Evolutionary conservation across 2,329 filamentous ascomycete species (phyloP).

Genomic region (Thelonectria rubi): DNA sequence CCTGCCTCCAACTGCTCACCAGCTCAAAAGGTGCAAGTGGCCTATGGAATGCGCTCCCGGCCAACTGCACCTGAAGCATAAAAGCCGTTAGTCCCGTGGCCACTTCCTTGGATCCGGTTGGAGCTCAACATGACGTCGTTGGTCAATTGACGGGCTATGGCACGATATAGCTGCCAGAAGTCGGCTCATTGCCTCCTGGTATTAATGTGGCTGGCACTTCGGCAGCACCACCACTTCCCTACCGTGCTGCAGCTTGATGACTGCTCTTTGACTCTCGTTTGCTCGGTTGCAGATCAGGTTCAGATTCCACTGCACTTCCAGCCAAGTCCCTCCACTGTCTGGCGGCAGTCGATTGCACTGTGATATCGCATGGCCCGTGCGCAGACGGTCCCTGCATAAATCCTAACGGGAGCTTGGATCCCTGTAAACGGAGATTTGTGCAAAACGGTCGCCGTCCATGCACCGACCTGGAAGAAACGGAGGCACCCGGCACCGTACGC

Average conservation of each 20-base stretch:
- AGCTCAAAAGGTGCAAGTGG: not conserved
- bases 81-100: slow-evolving; percentile 1
- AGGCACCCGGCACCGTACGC: not conserved
- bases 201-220: not conserved
- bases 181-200: no score
- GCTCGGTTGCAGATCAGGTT: not conserved
- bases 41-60: not conserved
- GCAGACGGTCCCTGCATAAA: not conserved
- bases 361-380: not conserved
- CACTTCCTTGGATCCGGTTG: not conserved
- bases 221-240: not conserved
- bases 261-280: not conserved
- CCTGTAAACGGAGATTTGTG: not conserved
- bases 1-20: not conserved
- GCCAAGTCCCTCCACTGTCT: not conserved
- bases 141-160: not conserved
- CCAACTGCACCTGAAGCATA: not conserved
- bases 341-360: not conserved
- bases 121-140: not conserved
- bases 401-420: not conserved
- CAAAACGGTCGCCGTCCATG: slow-evolving; percentile 2
- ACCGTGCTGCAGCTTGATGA: not conserved
- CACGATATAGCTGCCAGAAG: not conserved
- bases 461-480: not conserved
- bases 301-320: not conserved